Conservation (phyloP, 164 flowering plant genomes). For the Echeveria elegans region DNA sequence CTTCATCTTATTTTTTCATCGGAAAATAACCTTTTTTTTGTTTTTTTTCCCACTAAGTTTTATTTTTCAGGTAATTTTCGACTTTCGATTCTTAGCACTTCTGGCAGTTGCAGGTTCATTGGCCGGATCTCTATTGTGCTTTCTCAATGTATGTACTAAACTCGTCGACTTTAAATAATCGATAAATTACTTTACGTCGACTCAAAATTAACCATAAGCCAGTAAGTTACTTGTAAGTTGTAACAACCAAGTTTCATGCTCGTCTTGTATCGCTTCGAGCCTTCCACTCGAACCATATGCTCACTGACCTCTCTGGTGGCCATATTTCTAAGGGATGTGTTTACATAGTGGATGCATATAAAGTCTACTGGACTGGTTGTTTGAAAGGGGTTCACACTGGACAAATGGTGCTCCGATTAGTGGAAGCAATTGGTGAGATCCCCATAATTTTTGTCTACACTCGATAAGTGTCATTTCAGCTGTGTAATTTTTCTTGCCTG, state of each 20-base stretch:
- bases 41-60: neutral
- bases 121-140: conserved; percentile 93
- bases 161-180: neutral
- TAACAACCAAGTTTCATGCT: too few relatives aligned
- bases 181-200: neutral
- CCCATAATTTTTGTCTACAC: neutral
- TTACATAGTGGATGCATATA: conserved; percentile 79
- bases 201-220: neutral
- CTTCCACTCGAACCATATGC: too few relatives aligned
- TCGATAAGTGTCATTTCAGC: too few relatives aligned
- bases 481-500: too few relatives aligned
- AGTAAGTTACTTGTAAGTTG: neutral
- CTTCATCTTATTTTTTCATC: neutral
- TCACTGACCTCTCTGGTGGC: neutral
- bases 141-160: conserved; percentile 42
- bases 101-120: conserved; percentile 88
- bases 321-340: conserved; percentile 12
- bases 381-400: conserved; percentile 86
- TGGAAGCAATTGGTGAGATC: conserved; percentile 70
- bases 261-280: too few relatives aligned
- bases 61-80: conserved; percentile 12
- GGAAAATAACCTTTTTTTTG: too few relatives aligned
- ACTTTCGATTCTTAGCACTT: conserved; percentile 94
- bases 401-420: conserved; percentile 83
- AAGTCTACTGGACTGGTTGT: conserved; percentile 78